These are phyloP conservation scores for Nelumbo lutea DNA, from an alignment of 164 flowering plant genomes.

Conservation along the genomic window DNA sequence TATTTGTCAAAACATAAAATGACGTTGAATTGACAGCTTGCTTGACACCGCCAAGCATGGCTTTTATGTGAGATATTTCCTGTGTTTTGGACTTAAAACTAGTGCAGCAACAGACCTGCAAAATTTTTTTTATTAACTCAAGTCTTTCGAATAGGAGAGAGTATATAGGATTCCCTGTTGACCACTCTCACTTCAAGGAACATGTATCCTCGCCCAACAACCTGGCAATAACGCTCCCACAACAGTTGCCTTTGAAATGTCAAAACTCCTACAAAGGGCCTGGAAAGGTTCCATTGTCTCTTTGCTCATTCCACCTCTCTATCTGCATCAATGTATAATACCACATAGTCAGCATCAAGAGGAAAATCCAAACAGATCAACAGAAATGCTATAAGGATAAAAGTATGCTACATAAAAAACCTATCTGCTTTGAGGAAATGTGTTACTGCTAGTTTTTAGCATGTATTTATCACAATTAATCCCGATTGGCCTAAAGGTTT, in stretches of 20 bases:
- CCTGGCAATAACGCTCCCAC: background rate
- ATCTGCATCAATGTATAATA: slow-evolving; percentile 8
- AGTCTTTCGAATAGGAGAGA: background rate
- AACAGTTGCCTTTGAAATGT: background rate
- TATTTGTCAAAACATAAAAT: too few relatives aligned
- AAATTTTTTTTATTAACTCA: background rate
- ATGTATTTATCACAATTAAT: too few relatives aligned
- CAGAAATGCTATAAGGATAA: background rate
- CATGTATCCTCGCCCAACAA: background rate
- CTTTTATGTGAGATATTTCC: background rate
- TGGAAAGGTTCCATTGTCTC: slow-evolving; percentile 15
- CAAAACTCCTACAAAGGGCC: slow-evolving; percentile 3
- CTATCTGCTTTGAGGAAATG: background rate
- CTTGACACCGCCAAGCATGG: too few relatives aligned
- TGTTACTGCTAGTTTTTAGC: too few relatives aligned
- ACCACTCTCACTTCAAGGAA: too few relatives aligned
- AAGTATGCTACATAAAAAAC: too few relatives aligned
- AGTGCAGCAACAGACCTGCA: background rate
- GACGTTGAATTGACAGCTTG: too few relatives aligned
- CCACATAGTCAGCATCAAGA: background rate
- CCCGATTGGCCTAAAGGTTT: too few relatives aligned
- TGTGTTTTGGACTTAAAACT: background rate
- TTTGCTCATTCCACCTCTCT: slow-evolving; percentile 16
- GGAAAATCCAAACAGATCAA: background rate
- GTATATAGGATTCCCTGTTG: too few relatives aligned